Evolutionary conservation across 1,284 basidiomycete species (phyloP), one percentile per base, ranked within the genome.

Genomic region (Malassezia caprae): DNA sequence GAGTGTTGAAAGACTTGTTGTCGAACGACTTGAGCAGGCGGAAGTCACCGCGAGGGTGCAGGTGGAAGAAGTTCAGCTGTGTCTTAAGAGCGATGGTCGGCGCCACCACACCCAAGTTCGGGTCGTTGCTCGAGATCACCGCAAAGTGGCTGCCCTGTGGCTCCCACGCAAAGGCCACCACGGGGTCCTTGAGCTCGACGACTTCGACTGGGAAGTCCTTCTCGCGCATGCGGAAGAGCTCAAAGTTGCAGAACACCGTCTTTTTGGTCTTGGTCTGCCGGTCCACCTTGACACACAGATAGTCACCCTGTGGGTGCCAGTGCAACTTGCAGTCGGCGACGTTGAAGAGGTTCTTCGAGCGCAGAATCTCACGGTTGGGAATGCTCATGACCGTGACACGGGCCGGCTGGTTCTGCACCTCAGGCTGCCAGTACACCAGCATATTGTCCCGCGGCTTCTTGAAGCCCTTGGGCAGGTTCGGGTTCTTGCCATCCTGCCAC

Each of bases 191-290:
- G 61, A 94, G 81, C 77, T 96, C 93, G 57, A 98, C 85, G 45
- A 96, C 91, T 76, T 99, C 93, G 43, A 99, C 91, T 1, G 94
- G 94, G 77, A 84, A 90, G 76, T 96, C 89, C 77, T 96, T 98
- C 78, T 99, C 94, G 56, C 94, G 84, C 58, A 96, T 84, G 56
- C 91, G 84, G 82, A 98, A 98, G 62, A 99, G 86, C 78, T 99
- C 94, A 61, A 99, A 80, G 77, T 98, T 99, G 78, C 91, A 94
- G 80, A 91, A 98, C 52, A 89, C 90, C 11, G 90, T 91, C 79
- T 98, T 98, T 78, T 96, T 96, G 19, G 90, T 94, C 80, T 98
- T 98, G 42, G 93, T 96, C 76, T 96, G 91, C 57, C 94, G 87
- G 78, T 99, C 94, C 56, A 99, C 94, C 78, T 96, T 96, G 77